A percentile compares a stretch with the other conserved stretches of the same genome.
These are phyloP conservation scores for Selaginella tamariscina DNA, from an alignment of 75 land plant species.

Conservation along the genomic window DNA sequence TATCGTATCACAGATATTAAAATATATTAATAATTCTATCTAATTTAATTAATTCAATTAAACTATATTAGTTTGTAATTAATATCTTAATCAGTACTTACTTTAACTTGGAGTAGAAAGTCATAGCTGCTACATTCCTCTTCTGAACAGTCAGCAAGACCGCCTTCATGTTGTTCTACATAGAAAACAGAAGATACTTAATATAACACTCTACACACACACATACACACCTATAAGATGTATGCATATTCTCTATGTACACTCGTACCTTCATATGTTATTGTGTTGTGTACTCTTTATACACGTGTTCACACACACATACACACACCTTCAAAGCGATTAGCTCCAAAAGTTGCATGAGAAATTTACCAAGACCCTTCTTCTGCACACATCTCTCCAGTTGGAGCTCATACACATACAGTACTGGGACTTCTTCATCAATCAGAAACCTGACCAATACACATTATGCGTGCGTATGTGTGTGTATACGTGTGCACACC, in stretches of 20 bases:
- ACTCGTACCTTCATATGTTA: too few species aligned
- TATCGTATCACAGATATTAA: too few species aligned
- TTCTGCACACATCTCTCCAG: conserved; percentile 3
- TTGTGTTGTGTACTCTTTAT: too few species aligned
- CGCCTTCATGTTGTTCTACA: conserved; percentile 17
- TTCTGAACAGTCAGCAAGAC: conserved; percentile 8
- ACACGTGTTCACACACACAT: too few species aligned
- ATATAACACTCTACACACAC: too few species aligned
- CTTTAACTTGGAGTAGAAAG: conserved; percentile 11
- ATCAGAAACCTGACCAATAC: too few species aligned
- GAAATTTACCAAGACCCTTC: conserved; percentile 12
- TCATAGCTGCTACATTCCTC: conserved; percentile 7
- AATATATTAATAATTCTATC: not conserved
- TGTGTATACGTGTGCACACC: too few species aligned
- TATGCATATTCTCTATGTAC: too few species aligned
- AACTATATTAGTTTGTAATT: too few species aligned
- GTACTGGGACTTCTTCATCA: conserved; percentile 7
- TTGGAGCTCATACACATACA: conserved; percentile 8
- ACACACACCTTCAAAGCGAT: not conserved
- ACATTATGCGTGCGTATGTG: too few species aligned
- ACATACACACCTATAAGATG: too few species aligned
- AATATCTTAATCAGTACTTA: not conserved
- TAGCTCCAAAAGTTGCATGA: conserved; percentile 9
- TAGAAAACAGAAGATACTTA: not conserved
- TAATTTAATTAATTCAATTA: too few species aligned